Base-by-base conservation (phyloP, 1,284 basidiomycete species). In the Moniliophthora roreri region DNA sequence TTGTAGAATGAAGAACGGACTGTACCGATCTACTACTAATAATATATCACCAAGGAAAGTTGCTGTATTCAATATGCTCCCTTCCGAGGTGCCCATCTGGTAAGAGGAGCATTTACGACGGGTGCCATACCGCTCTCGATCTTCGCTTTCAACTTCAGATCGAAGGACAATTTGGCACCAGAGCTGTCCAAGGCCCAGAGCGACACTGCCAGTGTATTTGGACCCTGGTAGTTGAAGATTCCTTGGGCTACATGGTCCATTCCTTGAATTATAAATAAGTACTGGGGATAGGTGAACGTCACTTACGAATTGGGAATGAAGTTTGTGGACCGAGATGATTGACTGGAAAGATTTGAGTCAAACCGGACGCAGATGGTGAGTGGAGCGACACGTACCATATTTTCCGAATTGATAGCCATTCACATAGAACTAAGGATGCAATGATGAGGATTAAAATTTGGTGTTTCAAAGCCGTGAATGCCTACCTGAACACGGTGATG, bases 151-250 rank as follows among this genome's bases (percentile, higher is more conserved):
- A n/a, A n/a, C n/a, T 72, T 53, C 15, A 80, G 64, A 11, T 59
- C 63, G 11, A 80, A 54, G 4, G 72, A 72, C 48, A 80, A 59
- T 44, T 69, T 73, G 2, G 74, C 76, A 6, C 78, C 79, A 11
- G 53, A 60, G 6, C 58, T 46, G 11, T 62, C 72, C 4, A 66
- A 64, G 9, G 75, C 74, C 78, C 78, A 80, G 9, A 80, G 63
- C 18, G 77, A 77, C 6, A 79, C 62, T 3, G 75, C 76, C 4
- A 80, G 65, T 1, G 77, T 79, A 56, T 80, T 79, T 13, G 36
- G 52, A 16, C 78, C 77, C n/a, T 73, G 69, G 54, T 79, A 78
- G 49, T 79, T 73, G 39, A 80, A 57, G 54, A 80, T 78, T 15
- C 78, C 79, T 68, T 80, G 72, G 2, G 78, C n/a, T n/a, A n/a